Evolutionary conservation across 805 yeast species (phyloP).

Genomic region (Lipomyces orientalis): DNA sequence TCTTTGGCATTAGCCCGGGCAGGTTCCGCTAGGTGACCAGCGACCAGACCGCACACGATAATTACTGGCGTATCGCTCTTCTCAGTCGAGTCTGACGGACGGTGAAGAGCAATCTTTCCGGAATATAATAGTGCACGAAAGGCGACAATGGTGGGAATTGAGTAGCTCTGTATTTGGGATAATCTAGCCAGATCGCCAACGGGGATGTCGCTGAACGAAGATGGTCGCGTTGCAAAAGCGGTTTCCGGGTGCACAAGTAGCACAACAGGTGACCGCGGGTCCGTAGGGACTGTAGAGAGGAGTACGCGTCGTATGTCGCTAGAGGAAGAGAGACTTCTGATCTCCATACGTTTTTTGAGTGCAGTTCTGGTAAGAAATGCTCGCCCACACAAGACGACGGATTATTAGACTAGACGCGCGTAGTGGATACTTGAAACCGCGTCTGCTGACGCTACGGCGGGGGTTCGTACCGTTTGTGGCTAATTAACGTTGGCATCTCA

Average conservation of each 20-base stretch:
- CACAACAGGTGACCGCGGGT: not conserved
- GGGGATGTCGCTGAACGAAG: not conserved
- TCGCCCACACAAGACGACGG: no score
- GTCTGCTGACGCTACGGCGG: not conserved
- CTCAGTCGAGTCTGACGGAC: not conserved
- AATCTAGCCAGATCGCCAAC: conserved; percentile 4
- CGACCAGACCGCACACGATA: conserved; percentile 13
- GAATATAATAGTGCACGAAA: conserved; percentile 4
- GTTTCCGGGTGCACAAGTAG: conserved; percentile 3
- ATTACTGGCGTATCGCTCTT: not conserved
- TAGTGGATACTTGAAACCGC: not conserved
- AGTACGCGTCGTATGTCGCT: not conserved
- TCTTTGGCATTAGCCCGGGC: not conserved
- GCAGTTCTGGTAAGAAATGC: not conserved
- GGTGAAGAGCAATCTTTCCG: conserved; percentile 1
- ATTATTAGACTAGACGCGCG: no score
- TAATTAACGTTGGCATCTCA: not conserved
- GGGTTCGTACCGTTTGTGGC: not conserved
- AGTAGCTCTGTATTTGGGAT: conserved; percentile 6
- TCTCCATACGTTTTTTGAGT: not conserved
- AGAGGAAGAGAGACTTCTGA: not conserved
- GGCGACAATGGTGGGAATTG: not conserved
- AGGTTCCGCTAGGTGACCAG: conserved; percentile 12
- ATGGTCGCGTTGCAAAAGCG: conserved; percentile 8
- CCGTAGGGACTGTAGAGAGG: not conserved